Conservation (phyloP, 179 eudicot genomes). For the Camellia oleifera region DNA sequence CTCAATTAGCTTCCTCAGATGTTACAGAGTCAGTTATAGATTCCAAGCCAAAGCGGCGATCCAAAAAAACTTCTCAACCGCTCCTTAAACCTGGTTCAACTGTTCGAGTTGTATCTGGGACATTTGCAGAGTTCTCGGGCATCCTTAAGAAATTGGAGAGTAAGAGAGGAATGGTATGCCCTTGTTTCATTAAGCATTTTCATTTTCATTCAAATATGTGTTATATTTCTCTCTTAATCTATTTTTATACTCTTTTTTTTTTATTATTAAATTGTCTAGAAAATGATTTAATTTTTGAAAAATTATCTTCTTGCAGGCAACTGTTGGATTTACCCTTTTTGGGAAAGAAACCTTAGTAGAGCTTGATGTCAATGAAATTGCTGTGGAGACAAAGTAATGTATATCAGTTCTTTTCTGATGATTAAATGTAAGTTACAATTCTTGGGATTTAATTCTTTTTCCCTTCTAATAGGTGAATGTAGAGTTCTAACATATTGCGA, state of each 20-base stretch:
- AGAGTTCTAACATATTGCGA: neutral
- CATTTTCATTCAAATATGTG: neutral
- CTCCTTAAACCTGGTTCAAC: conserved; percentile 53
- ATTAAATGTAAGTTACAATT: conserved; percentile 9
- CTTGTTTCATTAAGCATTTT: neutral
- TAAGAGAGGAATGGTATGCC: conserved; percentile 59
- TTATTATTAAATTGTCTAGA: neutral
- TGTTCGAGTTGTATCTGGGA: conserved; percentile 74
- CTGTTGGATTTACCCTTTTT: conserved; percentile 77
- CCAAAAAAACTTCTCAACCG: conserved; percentile 40
- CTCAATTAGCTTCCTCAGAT: conserved; percentile 20
- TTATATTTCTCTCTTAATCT: too few species aligned
- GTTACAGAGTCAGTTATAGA: conserved; percentile 28
- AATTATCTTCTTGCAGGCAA: conserved; percentile 53
- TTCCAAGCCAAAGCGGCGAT: conserved; percentile 37
- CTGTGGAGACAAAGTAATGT: conserved; percentile 37
- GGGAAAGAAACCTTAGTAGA: conserved; percentile 93
- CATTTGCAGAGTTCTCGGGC: conserved; percentile 85
- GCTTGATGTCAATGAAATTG: conserved; percentile 52
- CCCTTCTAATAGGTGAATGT: neutral
- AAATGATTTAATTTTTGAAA: neutral
- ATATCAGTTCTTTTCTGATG: neutral
- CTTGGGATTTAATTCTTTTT: neutral
- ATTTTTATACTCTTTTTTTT: too few species aligned
- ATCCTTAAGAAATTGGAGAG: conserved; percentile 66